Evolutionary conservation across 805 yeast genomes (phyloP).

Genomic region (Candida parachauliodes): DNA sequence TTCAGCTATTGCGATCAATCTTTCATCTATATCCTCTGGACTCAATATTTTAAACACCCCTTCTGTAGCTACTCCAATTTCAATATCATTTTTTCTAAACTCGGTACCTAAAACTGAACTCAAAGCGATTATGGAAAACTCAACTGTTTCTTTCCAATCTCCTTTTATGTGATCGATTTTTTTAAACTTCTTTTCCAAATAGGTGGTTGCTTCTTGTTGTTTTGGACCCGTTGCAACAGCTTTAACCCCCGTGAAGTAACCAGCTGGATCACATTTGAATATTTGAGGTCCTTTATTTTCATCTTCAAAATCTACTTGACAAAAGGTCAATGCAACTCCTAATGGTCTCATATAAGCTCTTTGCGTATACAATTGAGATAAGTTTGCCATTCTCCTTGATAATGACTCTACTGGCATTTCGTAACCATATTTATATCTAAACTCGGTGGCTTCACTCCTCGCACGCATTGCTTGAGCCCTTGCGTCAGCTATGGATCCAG

Average conservation of each 20-base stretch:
- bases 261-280: slow-evolving; percentile 96
- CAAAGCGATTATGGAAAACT: slow-evolving; percentile 81
- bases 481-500: slow-evolving; percentile 96
- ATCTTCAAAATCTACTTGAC: slow-evolving; percentile 64
- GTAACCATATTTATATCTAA: slow-evolving; percentile 89
- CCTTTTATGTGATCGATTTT: slow-evolving; percentile 64
- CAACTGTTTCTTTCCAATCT: slow-evolving; percentile 85
- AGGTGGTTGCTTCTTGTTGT: slow-evolving; percentile 91
- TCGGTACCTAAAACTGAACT: slow-evolving; percentile 88
- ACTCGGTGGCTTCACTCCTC: slow-evolving; percentile 93
- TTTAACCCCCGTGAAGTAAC: slow-evolving; percentile 84
- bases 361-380: slow-evolving; percentile 94
- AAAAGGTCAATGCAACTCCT: slow-evolving; percentile 88
- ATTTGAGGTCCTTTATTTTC: slow-evolving; percentile 88
- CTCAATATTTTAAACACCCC: slow-evolving; percentile 70
- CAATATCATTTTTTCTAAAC: slow-evolving; percentile 89
- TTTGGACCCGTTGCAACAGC: slow-evolving; percentile 97
- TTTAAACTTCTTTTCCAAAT: slow-evolving; percentile 87
- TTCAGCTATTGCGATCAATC: slow-evolving; percentile 92
- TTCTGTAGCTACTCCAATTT: slow-evolving; percentile 81
- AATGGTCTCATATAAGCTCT: slow-evolving; percentile 98
- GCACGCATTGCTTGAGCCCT: slow-evolving; percentile 88
- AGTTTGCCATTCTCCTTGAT: slow-evolving; percentile 92
- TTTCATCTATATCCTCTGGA: slow-evolving; percentile 89
- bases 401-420: slow-evolving; percentile 94